Evolutionary conservation across 1,284 basidiomycete genomes (phyloP).

Genomic region (Leccinum subrobustum): DNA sequence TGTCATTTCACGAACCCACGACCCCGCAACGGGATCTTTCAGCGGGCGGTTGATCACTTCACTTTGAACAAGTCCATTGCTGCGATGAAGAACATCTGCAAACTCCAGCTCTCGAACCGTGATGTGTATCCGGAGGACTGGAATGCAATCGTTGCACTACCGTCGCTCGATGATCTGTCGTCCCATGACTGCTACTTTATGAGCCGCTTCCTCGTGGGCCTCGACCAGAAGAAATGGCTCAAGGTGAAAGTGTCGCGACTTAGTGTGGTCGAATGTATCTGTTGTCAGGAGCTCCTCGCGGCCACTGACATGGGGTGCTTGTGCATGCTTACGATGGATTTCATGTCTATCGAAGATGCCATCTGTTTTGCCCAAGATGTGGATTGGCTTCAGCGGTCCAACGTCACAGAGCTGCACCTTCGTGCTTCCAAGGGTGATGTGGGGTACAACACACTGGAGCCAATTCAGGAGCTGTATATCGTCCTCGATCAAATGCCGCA

Average conservation of each 20-base stretch:
- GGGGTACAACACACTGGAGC: background rate
- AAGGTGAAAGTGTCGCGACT: slow-evolving; percentile 42
- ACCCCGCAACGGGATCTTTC: background rate
- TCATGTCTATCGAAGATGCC: background rate
- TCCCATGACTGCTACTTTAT: background rate
- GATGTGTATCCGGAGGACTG: background rate
- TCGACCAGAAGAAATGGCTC: background rate
- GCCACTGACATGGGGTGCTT: background rate
- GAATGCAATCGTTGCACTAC: background rate
- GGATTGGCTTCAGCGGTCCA: background rate
- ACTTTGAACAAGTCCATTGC: background rate
- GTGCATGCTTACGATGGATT: background rate
- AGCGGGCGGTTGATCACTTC: background rate
- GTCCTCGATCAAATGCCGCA: background rate
- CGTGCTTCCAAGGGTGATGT: background rate
- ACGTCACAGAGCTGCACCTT: background rate
- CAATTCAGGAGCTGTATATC: too few species aligned
- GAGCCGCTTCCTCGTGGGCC: background rate
- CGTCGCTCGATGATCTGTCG: background rate
- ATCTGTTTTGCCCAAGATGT: background rate
- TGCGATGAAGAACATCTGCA: background rate
- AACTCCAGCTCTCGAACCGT: background rate
- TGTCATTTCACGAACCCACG: background rate
- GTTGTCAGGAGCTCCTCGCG: background rate
- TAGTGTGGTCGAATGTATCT: background rate